Percentiles rank a stretch among this genome's conserved stretches.
Conservation (phyloP, 208 protist genomes). For the Trypanosoma scelopori region DNA sequence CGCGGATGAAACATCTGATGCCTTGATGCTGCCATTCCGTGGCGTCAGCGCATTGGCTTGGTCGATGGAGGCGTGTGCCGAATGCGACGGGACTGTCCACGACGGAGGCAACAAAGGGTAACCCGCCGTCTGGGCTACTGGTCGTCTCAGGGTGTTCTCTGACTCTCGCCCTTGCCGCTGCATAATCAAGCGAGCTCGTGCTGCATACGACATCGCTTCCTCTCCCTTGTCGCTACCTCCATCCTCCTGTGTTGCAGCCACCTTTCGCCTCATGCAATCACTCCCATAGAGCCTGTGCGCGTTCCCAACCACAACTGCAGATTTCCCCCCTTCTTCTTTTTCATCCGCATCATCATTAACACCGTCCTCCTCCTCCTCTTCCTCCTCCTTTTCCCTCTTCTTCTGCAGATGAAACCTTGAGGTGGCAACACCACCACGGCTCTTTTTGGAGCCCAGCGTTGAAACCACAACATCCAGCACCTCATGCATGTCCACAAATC, state of each 20-base stretch:
- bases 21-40: too few relatives aligned
- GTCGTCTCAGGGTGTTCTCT: background rate
- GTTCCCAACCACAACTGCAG: background rate
- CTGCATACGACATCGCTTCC: background rate
- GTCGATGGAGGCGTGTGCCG: too few relatives aligned
- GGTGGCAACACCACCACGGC: background rate
- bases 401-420: background rate
- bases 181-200: constrained; percentile 2
- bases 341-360: too few relatives aligned
- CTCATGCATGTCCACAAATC: constrained; percentile 45
- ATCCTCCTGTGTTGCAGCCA: too few relatives aligned
- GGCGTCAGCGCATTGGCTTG: too few relatives aligned
- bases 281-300: too few relatives aligned
- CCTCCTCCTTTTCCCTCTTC: background rate
- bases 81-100: too few relatives aligned
- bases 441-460: constrained; percentile 4
- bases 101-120: background rate
- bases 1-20: too few relatives aligned
- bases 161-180: background rate
- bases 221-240: background rate
- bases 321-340: background rate
- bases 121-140: background rate
- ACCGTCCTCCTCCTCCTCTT: too few relatives aligned
- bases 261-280: too few relatives aligned
- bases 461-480: constrained; percentile 22